Percentiles rank a stretch among this genome's conserved stretches.
Evolutionary conservation across 2,329 filamentous ascomycete species (phyloP).

Genomic region (Hymenoscyphus repandus): DNA sequence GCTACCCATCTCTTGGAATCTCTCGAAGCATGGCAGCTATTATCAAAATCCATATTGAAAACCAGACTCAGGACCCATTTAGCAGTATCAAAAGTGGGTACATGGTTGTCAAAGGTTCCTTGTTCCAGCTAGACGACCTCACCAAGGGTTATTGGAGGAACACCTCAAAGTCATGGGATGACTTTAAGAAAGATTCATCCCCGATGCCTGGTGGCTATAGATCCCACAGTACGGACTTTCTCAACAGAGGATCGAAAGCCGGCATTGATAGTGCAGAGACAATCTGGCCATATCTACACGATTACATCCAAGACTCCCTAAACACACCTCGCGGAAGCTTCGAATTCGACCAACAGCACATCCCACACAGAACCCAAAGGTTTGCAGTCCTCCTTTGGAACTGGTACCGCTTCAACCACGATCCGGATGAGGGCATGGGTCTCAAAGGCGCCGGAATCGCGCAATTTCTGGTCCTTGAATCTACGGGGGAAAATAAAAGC

Average conservation of each 20-base stretch:
- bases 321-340: not conserved
- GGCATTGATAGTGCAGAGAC: not conserved
- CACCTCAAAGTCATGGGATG: not conserved
- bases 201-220: not conserved
- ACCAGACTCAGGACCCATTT: not conserved
- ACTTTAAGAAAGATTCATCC: not conserved
- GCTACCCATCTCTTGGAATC: not conserved
- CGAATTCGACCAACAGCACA: not conserved
- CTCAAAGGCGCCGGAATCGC: not conserved
- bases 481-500: not conserved
- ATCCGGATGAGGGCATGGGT: not conserved
- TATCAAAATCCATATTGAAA: not conserved
- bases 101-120: not conserved
- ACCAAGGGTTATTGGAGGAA: too few relatives aligned
- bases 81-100: not conserved
- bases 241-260: not conserved
- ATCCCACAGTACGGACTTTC: not conserved
- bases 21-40: not conserved
- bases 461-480: not conserved
- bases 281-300: not conserved
- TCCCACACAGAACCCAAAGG: not conserved
- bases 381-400: not conserved
- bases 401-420: too few relatives aligned
- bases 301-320: not conserved
- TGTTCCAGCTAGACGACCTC: not conserved